Conservation (phyloP, 441 rosid genomes). For the Erodium trifolium region DNA sequence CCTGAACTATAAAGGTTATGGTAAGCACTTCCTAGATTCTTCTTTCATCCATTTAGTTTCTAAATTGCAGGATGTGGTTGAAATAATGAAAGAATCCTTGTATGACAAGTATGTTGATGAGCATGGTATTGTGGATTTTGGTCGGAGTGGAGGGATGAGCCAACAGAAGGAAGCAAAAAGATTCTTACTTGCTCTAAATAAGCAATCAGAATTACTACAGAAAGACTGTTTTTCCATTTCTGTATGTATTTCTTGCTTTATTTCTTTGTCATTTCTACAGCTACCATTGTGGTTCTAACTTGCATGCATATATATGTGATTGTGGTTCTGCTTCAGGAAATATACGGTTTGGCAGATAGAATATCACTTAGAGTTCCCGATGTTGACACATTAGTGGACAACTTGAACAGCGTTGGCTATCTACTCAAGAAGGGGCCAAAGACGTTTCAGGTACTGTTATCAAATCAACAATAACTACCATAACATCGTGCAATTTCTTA, state of each 20-base stretch:
- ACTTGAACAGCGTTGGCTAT: constrained; percentile 79
- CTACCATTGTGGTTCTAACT: too few species aligned
- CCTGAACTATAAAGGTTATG: not conserved
- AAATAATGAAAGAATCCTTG: constrained; percentile 91
- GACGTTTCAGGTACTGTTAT: constrained; percentile 56
- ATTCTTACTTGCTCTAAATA: constrained; percentile 81
- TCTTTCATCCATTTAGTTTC: constrained; percentile 10
- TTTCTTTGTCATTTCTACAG: too few species aligned
- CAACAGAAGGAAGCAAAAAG: constrained; percentile 96
- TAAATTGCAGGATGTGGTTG: constrained; percentile 75
- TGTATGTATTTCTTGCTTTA: constrained; percentile 34
- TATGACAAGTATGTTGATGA: constrained; percentile 88
- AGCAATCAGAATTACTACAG: constrained; percentile 81
- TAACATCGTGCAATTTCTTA: not conserved
- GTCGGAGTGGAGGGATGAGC: constrained; percentile 98
- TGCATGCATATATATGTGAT: not conserved
- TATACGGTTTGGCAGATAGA: constrained; percentile 91
- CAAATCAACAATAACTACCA: not conserved
- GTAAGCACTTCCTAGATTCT: not conserved
- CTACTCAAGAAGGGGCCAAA: constrained; percentile 90
- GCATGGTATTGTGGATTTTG: constrained; percentile 89
- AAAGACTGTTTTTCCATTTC: constrained; percentile 86
- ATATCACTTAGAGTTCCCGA: constrained; percentile 89
- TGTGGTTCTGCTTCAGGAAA: constrained; percentile 51
- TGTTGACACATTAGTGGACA: constrained; percentile 80